Evolutionary conservation across 208 protist genomes (phyloP).

Genomic region (Trypanosoma avium): DNA sequence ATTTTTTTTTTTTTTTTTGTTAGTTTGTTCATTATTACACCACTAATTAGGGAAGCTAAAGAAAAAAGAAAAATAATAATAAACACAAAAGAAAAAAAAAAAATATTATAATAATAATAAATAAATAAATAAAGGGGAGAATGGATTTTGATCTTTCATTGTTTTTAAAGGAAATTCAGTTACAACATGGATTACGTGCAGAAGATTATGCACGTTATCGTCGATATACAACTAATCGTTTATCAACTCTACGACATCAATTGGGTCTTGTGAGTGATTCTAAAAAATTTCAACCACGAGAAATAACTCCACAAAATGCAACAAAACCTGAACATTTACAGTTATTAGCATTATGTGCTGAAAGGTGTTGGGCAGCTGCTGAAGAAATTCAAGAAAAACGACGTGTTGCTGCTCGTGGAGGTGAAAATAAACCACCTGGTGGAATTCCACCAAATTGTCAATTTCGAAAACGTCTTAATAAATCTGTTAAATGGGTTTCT

Average conservation of each 20-base stretch:
- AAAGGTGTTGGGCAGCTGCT: conserved; percentile 82
- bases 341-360: conserved; percentile 74
- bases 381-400: conserved; percentile 60
- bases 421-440: conserved; percentile 45
- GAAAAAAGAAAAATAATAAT: no score
- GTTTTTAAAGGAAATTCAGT: conserved; percentile 83
- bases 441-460: conserved; percentile 57
- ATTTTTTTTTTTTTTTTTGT: conserved; percentile 1
- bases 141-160: conserved; percentile 74
- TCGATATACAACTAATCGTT: conserved; percentile 75
- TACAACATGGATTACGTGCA: conserved; percentile 83
- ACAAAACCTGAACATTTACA: conserved; percentile 69
- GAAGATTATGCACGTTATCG: conserved; percentile 86
- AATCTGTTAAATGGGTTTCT: conserved; percentile 76
- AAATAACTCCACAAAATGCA: conserved; percentile 63
- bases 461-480: conserved; percentile 87
- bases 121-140: conserved; percentile 12
- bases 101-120: conserved; percentile 17
- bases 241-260: conserved; percentile 73
- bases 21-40: background rate
- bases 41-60: no score
- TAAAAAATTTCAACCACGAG: conserved; percentile 80
- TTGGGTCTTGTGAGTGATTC: conserved; percentile 71
- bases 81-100: background rate
- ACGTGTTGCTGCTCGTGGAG: conserved; percentile 38